Base-by-base conservation (phyloP, 2,329 filamentous ascomycete species). In the Albophoma yamanashiensis region DNA sequence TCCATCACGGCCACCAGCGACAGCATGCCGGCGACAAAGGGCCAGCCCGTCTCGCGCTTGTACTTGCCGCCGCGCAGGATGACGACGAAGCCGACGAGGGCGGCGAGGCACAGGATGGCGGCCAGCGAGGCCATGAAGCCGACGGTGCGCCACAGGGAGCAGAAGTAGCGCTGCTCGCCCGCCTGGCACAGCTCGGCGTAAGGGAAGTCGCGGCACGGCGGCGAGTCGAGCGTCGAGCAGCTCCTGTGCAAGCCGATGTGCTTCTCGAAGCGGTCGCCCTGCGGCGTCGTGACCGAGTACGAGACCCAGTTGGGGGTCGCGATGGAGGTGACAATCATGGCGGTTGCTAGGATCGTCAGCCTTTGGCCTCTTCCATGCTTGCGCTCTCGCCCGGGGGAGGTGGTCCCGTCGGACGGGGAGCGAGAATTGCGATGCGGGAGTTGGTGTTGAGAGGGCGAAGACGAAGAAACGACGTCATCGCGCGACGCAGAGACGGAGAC, bases 121-220 rank as follows among this genome's bases (percentile, higher is more conserved):
- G 89, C 83, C 67, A 97, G 89, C 58, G 87, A 89, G 77, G 96
- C 91, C 64, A 96, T 75, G 75, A 97, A 97, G 31, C 90, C 92
- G 42, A 91, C 86, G 34, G 86, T 91, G 61, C 89, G 84, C 93
- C 93, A 99, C 82, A 95, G 89, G 67, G 86, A 89, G 79, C 94
- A 97, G 76, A 97, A 97, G 68, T 86, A 85, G 58, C 85, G 81
- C 66, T 22, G 31, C 50, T 87, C 83, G 34, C 67, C 71, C 42
- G 68, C 66, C 31, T 70, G 67, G 61, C 75, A 77, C 31, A 75
- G 61, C 39, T 72, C 67, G 25, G 66, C 66, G 25, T 66, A 65
- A 20, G 73, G 74, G 56, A 73, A 75, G 17, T 65, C 63, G 59
- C 79, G 78, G 73, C 89, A 92, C 55, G 76, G 73, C n/a, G 77